Base-by-base conservation (phyloP, 2,329 filamentous ascomycete genomes). In the Monosporascus cannonballus region DNA sequence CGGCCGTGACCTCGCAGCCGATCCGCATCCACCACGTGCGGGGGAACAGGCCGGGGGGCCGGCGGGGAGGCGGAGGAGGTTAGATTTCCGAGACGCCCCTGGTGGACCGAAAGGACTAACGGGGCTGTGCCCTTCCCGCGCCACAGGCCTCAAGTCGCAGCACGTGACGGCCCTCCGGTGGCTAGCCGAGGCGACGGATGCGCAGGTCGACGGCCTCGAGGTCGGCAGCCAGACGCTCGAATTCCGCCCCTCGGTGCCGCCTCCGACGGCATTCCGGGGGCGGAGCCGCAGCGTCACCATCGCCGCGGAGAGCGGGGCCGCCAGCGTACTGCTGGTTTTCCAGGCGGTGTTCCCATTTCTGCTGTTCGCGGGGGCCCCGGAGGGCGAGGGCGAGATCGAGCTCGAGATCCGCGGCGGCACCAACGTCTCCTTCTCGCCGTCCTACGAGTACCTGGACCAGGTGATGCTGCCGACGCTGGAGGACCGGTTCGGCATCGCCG, bases 401-500 rank as follows among this genome's bases (percentile, higher is more conserved):
- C 58, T 85, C 5, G 71, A 73, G 18, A 75, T 86, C 6, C 71
- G 74, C 2, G 82, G 82, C 5, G 82, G 83, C 17, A 85, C 82
- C 1, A 85, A 86, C 56, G 76, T 80, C 2, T 69, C 72, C 9
- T 82, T 75, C 60, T 82, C 81, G 0, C 71, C 75, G 1, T 81
- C 76, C n/a, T 84, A 74, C 54, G 82, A 86, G 60, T 86, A 85
- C 60, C 67, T 85, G 3, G 79, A 83, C 59, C 82, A 85, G 59
- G 77, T 85, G 0, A 70, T 86, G 1, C 66, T 84, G 34, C 82
- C 82, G 3, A 69, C 73, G 0, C 66, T 86, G 0, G 71, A 80
- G 59, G 68, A 71, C 2, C 70, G 71, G 3, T 83, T 84, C 51
- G 73, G 74, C 2, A 65, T 84, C 41, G 51, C 53, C 1, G 71